A percentile compares a stretch with the other conserved stretches of the same genome.
These are phyloP conservation scores for Corymbia calophylla DNA, from an alignment of 441 rosid species.

Conservation along the genomic window DNA sequence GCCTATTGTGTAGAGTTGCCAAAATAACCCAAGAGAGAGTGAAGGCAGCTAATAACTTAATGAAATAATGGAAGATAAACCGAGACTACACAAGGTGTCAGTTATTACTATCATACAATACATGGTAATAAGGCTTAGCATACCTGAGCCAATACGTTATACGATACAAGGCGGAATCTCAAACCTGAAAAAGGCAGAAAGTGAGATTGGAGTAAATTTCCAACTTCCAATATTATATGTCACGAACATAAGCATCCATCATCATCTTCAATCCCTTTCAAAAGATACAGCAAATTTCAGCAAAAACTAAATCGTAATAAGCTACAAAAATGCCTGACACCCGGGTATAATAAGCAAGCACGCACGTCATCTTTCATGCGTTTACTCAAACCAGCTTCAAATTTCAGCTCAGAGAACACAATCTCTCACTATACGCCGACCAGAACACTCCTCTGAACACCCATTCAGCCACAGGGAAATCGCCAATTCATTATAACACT, in stretches of 20 bases:
- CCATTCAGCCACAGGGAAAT: not conserved
- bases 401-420: not conserved
- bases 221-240: not conserved
- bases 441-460: not conserved
- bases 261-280: not conserved
- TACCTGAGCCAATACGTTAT: constrained; percentile 97
- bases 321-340: not conserved
- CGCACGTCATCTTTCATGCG: not conserved
- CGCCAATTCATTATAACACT: not conserved
- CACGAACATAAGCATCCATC: not conserved
- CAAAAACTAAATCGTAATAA: not conserved
- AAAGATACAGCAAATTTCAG: not conserved
- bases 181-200: constrained; percentile 33
- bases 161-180: constrained; percentile 76
- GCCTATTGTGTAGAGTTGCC: not conserved
- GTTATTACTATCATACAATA: not conserved
- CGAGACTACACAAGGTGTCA: not conserved
- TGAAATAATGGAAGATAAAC: not conserved
- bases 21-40: not conserved
- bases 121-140: not conserved
- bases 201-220: not conserved
- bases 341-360: not conserved
- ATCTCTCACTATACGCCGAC: not conserved
- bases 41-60: not conserved
- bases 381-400: not conserved